phyloP scores from a whole-genome alignment of 1,139 yeast species.

The Geotrichum siamense region DNA sequence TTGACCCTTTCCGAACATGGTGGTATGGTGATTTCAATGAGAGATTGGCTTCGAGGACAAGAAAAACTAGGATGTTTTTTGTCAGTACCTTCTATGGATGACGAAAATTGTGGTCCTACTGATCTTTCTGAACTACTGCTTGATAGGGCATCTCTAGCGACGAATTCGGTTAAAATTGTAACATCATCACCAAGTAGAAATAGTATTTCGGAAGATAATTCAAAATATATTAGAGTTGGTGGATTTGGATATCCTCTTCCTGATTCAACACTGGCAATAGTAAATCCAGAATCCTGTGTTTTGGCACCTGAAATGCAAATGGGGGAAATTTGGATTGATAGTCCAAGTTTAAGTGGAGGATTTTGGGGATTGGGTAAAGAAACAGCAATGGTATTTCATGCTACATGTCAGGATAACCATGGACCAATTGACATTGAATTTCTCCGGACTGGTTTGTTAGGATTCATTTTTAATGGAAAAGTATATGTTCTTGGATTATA shows the following conservation, averaged over 20 bases:
- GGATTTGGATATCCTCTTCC: slow-evolving; percentile 93
- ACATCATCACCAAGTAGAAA: slow-evolving; percentile 47
- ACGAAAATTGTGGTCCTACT: slow-evolving; percentile 37
- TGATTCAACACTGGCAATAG: slow-evolving; percentile 87
- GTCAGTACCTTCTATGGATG: slow-evolving; percentile 29
- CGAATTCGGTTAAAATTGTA: slow-evolving; percentile 67
- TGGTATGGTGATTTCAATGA: slow-evolving; percentile 85
- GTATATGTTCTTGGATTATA: slow-evolving; percentile 82
- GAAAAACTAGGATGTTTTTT: slow-evolving; percentile 47
- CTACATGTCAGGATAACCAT: slow-evolving; percentile 63
- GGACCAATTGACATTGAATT: slow-evolving; percentile 70
- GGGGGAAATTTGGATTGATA: slow-evolving; percentile 96
- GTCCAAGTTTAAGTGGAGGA: slow-evolving; percentile 83
- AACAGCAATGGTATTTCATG: slow-evolving; percentile 72
- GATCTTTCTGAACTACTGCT: slow-evolving; percentile 63
- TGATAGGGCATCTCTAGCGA: slow-evolving; percentile 72
- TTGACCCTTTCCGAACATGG: slow-evolving; percentile 89
- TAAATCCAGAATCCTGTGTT: slow-evolving; percentile 79
- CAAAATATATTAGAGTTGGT: slow-evolving; percentile 59
- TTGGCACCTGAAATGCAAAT: slow-evolving; percentile 66
- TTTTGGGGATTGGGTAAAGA: slow-evolving; percentile 70
- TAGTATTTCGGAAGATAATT: slow-evolving; percentile 39
- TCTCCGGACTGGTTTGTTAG: slow-evolving; percentile 82
- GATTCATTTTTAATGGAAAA: slow-evolving; percentile 80
- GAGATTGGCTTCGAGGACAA: slow-evolving; percentile 74